Conservation (phyloP, 139 green algal genomes). For the Haematococcus lacustris region DNA sequence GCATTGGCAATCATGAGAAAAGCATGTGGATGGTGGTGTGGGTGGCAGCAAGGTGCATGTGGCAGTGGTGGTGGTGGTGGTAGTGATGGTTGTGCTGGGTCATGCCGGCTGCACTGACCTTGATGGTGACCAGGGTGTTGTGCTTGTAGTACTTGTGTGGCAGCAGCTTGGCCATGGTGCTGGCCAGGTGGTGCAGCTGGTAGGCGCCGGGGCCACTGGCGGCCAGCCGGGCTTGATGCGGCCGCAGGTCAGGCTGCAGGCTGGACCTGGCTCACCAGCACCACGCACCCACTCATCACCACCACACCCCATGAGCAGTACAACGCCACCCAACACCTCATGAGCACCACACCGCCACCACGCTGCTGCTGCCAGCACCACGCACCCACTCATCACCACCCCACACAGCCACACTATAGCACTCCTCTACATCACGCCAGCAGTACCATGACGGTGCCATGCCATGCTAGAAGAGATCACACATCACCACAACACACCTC, state of each 20-base stretch:
- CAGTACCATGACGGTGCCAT: too few relatives aligned
- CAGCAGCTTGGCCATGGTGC: not conserved
- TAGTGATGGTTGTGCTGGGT: not conserved
- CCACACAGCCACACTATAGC: too few relatives aligned
- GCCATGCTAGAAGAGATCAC: too few relatives aligned
- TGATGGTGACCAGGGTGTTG: not conserved
- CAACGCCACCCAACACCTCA: too few relatives aligned
- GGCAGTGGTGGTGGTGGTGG: not conserved
- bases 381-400: too few relatives aligned
- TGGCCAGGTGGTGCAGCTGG: not conserved
- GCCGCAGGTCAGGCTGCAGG: not conserved
- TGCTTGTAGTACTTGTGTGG: constrained; percentile 1
- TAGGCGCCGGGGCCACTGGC: not conserved
- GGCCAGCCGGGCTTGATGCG: too few relatives aligned
- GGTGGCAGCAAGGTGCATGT: not conserved
- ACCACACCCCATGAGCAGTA: too few relatives aligned
- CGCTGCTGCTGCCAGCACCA: too few relatives aligned
- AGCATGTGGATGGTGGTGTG: not conserved
- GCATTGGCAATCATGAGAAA: not conserved
- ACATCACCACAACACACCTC: too few relatives aligned
- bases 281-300: too few relatives aligned
- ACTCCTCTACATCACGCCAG: too few relatives aligned
- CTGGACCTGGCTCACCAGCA: not conserved
- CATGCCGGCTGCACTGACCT: not conserved
- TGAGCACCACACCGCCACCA: too few relatives aligned